phyloP scores from a whole-genome alignment of 805 yeast genomes.

The Sungouiozyma intestinalis region DNA sequence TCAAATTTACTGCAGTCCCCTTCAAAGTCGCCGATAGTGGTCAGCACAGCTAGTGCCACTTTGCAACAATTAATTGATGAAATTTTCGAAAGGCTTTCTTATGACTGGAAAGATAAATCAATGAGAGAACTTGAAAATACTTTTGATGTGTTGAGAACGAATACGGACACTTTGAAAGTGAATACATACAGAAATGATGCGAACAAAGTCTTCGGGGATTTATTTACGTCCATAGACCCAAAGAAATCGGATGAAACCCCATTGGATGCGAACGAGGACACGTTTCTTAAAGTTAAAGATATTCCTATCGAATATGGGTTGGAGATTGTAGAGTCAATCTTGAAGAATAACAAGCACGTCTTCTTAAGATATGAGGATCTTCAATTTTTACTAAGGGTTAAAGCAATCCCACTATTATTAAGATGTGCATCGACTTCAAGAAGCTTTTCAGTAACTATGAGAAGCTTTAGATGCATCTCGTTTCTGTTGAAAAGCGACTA shows the following conservation, averaged over 20 bases:
- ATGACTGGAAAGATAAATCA: constrained; percentile 11
- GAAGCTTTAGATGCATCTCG: constrained; percentile 64
- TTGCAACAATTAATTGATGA: constrained; percentile 74
- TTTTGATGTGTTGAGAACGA: constrained; percentile 37
- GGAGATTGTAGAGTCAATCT: constrained; percentile 72
- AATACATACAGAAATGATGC: constrained; percentile 57
- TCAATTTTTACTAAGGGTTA: constrained; percentile 51
- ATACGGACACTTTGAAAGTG: constrained; percentile 34
- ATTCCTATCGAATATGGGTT: constrained; percentile 60
- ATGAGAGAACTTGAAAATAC: constrained; percentile 16
- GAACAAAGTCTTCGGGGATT: constrained; percentile 55
- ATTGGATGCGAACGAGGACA: neutral
- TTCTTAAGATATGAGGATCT: constrained; percentile 56
- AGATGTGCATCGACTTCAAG: constrained; percentile 46
- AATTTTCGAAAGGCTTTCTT: constrained; percentile 55
- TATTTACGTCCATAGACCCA: constrained; percentile 42
- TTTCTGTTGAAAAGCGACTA: constrained; percentile 50
- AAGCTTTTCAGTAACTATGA: constrained; percentile 55
- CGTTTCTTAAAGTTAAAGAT: constrained; percentile 35
- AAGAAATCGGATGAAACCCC: constrained; percentile 3
- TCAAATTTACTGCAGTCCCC: constrained; percentile 53
- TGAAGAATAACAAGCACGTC: constrained; percentile 48
- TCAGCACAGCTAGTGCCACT: constrained; percentile 88
- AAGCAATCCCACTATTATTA: constrained; percentile 66
- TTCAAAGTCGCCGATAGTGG: constrained; percentile 64